Evolutionary conservation across 129 eudicot species (phyloP).

Genomic region (Flaveria linearis): DNA sequence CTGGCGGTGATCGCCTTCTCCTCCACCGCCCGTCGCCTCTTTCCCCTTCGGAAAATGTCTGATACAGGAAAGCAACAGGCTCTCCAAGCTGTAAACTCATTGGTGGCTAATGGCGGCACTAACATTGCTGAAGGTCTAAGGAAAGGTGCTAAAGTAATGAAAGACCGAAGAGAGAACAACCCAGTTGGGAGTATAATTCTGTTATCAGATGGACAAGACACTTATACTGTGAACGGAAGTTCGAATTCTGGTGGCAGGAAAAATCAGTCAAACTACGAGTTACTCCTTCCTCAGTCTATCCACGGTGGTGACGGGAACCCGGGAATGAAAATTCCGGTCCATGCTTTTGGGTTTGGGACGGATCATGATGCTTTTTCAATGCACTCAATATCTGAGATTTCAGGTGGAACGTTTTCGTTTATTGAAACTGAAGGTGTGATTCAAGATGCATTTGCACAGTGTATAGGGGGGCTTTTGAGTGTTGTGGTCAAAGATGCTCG

Average conservation of each 20-base stretch:
- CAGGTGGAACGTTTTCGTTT: slow-evolving; percentile 88
- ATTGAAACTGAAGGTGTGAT: slow-evolving; percentile 79
- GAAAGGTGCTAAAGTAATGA: slow-evolving; percentile 74
- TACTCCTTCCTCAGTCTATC: slow-evolving; percentile 58
- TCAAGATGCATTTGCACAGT: slow-evolving; percentile 92
- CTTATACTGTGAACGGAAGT: slow-evolving; percentile 51
- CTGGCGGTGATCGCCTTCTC: slow-evolving; percentile 85
- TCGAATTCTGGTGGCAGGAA: slow-evolving; percentile 29
- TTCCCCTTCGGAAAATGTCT: slow-evolving; percentile 77
- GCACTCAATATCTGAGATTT: slow-evolving; percentile 78
- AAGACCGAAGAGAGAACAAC: slow-evolving; percentile 80
- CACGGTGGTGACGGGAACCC: slow-evolving; percentile 44
- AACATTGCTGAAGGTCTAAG: slow-evolving; percentile 89
- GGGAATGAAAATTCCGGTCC: slow-evolving; percentile 66
- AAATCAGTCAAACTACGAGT: slow-evolving; percentile 38
- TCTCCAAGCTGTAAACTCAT: slow-evolving; percentile 71
- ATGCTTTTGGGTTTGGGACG: slow-evolving; percentile 74
- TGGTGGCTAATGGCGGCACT: slow-evolving; percentile 82
- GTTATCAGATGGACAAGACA: slow-evolving; percentile 89
- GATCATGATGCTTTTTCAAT: slow-evolving; percentile 80
- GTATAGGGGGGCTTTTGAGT: slow-evolving; percentile 86
- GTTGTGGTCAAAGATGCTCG: slow-evolving; percentile 75
- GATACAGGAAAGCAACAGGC: slow-evolving; percentile 71
- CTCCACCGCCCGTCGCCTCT: slow-evolving; percentile 80
- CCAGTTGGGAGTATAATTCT: slow-evolving; percentile 86